A percentile compares a stretch with the other conserved stretches of the same genome.
Evolutionary conservation across 73 alveolate genomes (phyloP).

Genomic region (Breviolum minutum): DNA sequence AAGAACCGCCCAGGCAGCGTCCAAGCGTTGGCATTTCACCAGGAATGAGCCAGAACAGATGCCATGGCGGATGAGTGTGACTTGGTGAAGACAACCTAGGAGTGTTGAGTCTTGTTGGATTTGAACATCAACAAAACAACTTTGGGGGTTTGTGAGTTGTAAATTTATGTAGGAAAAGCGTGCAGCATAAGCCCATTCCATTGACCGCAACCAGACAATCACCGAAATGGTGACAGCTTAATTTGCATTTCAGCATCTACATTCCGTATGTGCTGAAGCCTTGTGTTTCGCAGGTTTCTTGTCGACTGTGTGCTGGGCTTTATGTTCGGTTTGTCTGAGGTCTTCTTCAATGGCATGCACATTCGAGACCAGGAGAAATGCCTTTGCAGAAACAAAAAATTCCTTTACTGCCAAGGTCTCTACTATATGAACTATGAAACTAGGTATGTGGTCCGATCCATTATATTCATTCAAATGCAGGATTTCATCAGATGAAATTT

Average conservation of each 20-base stretch:
- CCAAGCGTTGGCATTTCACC: constrained; percentile 88
- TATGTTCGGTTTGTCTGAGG: background rate
- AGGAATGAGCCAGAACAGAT: constrained; percentile 42
- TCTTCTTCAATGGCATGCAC: constrained; percentile 85
- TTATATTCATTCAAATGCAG: too few relatives aligned
- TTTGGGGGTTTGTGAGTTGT: too few relatives aligned
- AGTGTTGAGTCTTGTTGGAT: background rate
- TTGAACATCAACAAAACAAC: background rate
- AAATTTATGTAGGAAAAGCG: too few relatives aligned
- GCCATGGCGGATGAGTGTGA: constrained; percentile 79
- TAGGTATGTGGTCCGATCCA: too few relatives aligned
- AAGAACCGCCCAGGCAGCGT: background rate
- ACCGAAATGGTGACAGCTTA: too few relatives aligned
- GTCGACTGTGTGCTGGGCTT: background rate
- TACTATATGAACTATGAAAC: background rate
- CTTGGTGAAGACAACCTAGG: background rate
- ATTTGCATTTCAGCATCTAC: too few relatives aligned
- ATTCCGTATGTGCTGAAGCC: too few relatives aligned
- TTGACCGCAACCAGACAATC: too few relatives aligned
- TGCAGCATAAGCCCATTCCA: too few relatives aligned
- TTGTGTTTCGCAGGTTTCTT: background rate
- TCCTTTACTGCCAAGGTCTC: background rate
- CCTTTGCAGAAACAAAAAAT: background rate
- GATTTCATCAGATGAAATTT: too few relatives aligned
- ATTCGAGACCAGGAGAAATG: constrained; percentile 48